Percentiles rank a stretch among this genome's conserved stretches.
phyloP scores from a whole-genome alignment of 768 basidiomycete genomes.

The Collybia mongolica region DNA sequence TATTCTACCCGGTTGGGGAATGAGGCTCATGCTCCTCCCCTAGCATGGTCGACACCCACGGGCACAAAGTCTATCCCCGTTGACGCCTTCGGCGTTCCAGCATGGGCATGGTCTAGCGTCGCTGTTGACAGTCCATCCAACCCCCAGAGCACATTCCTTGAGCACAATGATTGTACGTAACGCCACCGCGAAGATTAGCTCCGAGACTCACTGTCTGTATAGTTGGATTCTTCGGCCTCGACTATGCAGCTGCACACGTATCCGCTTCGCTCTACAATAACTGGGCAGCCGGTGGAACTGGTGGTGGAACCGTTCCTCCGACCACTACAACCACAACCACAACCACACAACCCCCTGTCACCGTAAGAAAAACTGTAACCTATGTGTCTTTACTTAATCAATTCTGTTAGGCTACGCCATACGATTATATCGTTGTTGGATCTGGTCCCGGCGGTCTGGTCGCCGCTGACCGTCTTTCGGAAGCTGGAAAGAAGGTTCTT shows the following conservation, averaged over 20 bases:
- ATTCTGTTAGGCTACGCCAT: constrained; percentile 36
- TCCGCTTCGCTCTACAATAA: constrained; percentile 42
- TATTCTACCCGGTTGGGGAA: too few relatives aligned
- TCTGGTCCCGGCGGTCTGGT: constrained; percentile 60
- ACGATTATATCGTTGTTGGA: constrained; percentile 58
- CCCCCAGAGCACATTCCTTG: constrained; percentile 48
- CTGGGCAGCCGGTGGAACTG: constrained; percentile 49
- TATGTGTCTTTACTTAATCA: background rate
- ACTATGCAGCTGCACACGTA: constrained; percentile 44
- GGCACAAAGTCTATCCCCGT: constrained; percentile 39
- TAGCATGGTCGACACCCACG: constrained; percentile 36
- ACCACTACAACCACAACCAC: constrained; percentile 34
- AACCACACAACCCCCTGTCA: constrained; percentile 25
- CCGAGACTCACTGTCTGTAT: constrained; percentile 1
- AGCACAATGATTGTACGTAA: constrained; percentile 58
- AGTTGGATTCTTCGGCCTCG: constrained; percentile 63
- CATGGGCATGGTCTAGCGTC: constrained; percentile 47
- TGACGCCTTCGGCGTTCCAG: constrained; percentile 36
- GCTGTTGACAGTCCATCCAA: constrained; percentile 49
- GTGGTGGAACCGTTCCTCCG: constrained; percentile 29
- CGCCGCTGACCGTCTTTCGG: constrained; percentile 55
- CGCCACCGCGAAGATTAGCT: background rate
- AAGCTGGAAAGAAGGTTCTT: constrained; percentile 62
- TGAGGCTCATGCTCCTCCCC: background rate
- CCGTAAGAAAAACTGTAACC: background rate